These are phyloP conservation scores for Paradendryphiella salina DNA, from an alignment of 2,329 filamentous ascomycete genomes.

Conservation along the genomic window DNA sequence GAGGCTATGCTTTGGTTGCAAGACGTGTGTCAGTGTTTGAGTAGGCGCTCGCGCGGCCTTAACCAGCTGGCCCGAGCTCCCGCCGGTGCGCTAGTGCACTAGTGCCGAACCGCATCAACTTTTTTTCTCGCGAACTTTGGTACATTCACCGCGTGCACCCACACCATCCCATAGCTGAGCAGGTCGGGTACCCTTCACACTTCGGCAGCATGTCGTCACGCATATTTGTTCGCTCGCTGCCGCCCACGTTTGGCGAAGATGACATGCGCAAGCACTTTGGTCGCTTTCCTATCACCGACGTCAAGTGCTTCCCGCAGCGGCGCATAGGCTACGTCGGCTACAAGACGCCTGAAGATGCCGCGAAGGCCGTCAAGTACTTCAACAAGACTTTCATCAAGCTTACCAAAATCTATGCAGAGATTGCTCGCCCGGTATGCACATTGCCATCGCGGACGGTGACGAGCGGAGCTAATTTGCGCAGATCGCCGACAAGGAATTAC, in stretches of 20 bases:
- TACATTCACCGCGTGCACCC: constrained; percentile 1
- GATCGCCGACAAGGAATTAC: constrained; percentile 42
- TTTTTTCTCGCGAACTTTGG: constrained; percentile 19
- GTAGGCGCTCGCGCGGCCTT: constrained; percentile 15
- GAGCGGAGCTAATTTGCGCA: constrained; percentile 35
- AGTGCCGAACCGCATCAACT: constrained; percentile 11
- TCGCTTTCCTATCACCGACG: constrained; percentile 79
- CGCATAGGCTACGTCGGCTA: constrained; percentile 96
- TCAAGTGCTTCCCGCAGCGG: constrained; percentile 85
- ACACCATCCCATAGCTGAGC: constrained; percentile 16
- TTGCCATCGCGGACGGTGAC: background rate
- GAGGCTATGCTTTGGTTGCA: constrained; percentile 23
- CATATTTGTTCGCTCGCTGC: constrained; percentile 73
- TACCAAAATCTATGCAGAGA: constrained; percentile 88
- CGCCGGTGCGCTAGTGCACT: constrained; percentile 8
- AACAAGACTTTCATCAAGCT: constrained; percentile 94
- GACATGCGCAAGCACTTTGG: constrained; percentile 90
- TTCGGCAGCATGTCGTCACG: constrained; percentile 68
- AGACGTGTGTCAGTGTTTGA: constrained; percentile 19
- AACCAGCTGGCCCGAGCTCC: constrained; percentile 7
- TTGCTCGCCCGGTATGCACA: constrained; percentile 73
- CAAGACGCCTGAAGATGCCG: constrained; percentile 77
- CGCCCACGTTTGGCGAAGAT: constrained; percentile 79
- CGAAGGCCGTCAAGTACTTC: constrained; percentile 88
- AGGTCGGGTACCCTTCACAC: constrained; percentile 18